These are phyloP conservation scores for Solanum pinnatisectum DNA, from an alignment of 257 asterid genomes.

Conservation along the genomic window DNA sequence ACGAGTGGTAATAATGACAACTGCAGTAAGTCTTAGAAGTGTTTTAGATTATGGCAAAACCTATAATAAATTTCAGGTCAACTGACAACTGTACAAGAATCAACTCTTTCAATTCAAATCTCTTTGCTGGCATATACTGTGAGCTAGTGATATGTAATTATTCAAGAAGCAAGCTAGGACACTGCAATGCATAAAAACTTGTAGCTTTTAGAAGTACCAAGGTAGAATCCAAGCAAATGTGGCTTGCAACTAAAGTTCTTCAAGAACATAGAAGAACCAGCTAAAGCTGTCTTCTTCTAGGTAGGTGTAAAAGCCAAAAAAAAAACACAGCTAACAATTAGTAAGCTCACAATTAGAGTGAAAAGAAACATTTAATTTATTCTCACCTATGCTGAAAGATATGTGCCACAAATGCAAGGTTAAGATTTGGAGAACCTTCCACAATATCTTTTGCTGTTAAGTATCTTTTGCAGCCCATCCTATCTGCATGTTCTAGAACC, in stretches of 20 bases:
- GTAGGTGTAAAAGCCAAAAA: neutral
- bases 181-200: neutral
- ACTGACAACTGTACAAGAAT: neutral
- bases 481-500: slow-evolving; percentile 90
- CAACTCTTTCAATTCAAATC: neutral
- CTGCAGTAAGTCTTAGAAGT: neutral
- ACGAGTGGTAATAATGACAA: neutral
- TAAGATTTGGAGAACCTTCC: slow-evolving; percentile 78
- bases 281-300: neutral
- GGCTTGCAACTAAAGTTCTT: neutral
- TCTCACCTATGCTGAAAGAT: slow-evolving; percentile 77
- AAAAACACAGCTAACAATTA: neutral
- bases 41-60: neutral
- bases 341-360: neutral
- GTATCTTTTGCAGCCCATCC: slow-evolving; percentile 75
- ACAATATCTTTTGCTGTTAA: slow-evolving; percentile 81
- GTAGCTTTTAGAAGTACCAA: neutral
- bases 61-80: neutral
- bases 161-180: neutral
- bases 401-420: slow-evolving; percentile 94
- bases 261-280: neutral
- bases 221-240: neutral
- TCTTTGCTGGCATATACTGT: neutral
- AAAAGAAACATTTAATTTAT: neutral
- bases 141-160: neutral